phyloP scores from a whole-genome alignment of 2,329 filamentous ascomycete species.

The Drechslerella coelobrocha region DNA sequence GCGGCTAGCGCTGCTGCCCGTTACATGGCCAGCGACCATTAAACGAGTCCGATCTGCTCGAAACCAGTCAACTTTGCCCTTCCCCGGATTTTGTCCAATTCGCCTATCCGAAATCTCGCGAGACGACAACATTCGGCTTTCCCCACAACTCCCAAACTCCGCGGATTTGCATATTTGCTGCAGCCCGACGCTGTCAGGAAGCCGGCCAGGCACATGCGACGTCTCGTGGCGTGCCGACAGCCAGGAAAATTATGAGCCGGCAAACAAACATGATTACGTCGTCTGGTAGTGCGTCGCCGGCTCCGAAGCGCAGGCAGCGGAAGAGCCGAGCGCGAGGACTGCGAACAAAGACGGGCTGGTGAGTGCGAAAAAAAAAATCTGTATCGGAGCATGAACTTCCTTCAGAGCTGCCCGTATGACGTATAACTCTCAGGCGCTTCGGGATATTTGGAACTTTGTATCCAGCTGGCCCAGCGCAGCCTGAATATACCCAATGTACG shows the following conservation, averaged over 20 bases:
- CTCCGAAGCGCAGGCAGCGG: constrained; percentile 52
- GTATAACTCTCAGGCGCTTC: not conserved
- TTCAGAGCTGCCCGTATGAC: not conserved
- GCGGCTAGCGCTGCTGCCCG: constrained; percentile 32
- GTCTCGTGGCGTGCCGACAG: constrained; percentile 10
- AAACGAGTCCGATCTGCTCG: constrained; percentile 38
- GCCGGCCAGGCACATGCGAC: not conserved
- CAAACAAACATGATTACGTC: constrained; percentile 20
- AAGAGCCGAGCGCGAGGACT: constrained; percentile 60
- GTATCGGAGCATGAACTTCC: constrained; percentile 6
- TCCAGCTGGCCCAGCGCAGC: too few relatives aligned
- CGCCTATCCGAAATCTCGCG: constrained; percentile 46
- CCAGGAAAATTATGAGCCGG: constrained; percentile 44
- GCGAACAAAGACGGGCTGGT: constrained; percentile 61
- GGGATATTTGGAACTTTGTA: not conserved
- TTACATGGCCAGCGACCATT: constrained; percentile 40
- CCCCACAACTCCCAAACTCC: constrained; percentile 16
- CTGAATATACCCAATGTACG: too few relatives aligned
- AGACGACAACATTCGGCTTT: constrained; percentile 24
- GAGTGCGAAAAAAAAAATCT: constrained; percentile 39
- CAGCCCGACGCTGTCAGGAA: not conserved
- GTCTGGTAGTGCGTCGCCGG: constrained; percentile 43
- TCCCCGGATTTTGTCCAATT: constrained; percentile 50
- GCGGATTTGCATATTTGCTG: not conserved
- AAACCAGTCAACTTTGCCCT: not conserved